These are phyloP conservation scores for Dipsacomyces acuminosporus DNA, from an alignment of 371 early-diverging fungal genomes.

Conservation along the genomic window DNA sequence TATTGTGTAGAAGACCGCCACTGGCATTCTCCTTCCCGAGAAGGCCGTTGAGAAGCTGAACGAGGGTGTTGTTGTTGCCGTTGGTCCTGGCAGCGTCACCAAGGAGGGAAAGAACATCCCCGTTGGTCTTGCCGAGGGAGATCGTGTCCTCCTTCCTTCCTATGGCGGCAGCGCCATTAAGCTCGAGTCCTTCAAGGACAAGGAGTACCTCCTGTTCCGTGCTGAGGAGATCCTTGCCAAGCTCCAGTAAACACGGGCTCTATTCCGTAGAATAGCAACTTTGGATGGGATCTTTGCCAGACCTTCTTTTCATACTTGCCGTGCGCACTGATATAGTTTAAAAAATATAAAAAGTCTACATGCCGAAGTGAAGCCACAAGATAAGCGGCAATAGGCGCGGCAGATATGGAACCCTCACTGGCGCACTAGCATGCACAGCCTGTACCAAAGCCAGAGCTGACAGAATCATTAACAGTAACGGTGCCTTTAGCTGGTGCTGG, in stretches of 20 bases:
- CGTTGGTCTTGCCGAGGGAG: slow-evolving; percentile 80
- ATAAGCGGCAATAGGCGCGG: no score
- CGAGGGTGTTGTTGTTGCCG: slow-evolving; percentile 90
- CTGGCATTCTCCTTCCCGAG: slow-evolving; percentile 96
- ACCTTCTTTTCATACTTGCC: no score
- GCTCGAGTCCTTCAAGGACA: slow-evolving; percentile 57
- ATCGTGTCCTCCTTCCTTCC: slow-evolving; percentile 90
- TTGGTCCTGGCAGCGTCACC: slow-evolving; percentile 85
- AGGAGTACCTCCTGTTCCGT: slow-evolving; percentile 74
- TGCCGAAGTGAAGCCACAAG: background rate
- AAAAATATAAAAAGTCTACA: slow-evolving; percentile 1
- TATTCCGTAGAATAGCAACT: no score
- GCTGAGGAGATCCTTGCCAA: slow-evolving; percentile 94
- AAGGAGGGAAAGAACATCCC: slow-evolving; percentile 83
- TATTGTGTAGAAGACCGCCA: slow-evolving; percentile 74
- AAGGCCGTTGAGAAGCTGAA: slow-evolving; percentile 95
- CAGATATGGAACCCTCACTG: no score
- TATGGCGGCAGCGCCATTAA: slow-evolving; percentile 93
- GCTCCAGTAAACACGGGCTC: slow-evolving; percentile 49
- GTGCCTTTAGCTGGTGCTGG: slow-evolving; percentile 18
- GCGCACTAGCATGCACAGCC: slow-evolving; percentile 41
- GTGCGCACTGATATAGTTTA: no score
- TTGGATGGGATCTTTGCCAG: no score
- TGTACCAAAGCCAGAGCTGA: slow-evolving; percentile 24
- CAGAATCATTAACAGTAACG: slow-evolving; percentile 32